phyloP scores from a whole-genome alignment of 2,329 filamentous ascomycete genomes.

The Cordyceps fumosorosea region DNA sequence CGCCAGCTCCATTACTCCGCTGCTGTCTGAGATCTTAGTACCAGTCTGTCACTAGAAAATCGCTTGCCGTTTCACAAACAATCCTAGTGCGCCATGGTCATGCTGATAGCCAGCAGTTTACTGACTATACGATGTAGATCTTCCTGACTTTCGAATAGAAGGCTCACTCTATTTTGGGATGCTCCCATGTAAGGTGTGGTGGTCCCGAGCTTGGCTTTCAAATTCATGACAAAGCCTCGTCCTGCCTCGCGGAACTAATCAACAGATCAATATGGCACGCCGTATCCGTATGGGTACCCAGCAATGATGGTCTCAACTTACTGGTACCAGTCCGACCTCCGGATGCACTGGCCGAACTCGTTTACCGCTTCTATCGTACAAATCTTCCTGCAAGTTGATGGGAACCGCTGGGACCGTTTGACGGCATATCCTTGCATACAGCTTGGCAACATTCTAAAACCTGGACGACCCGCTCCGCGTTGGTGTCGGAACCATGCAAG shows the following conservation, averaged over 20 bases:
- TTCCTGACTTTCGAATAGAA: background rate
- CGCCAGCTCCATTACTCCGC: background rate
- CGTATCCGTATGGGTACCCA: too few relatives aligned
- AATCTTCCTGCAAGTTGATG: too few relatives aligned
- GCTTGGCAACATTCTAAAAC: background rate
- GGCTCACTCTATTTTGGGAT: too few relatives aligned
- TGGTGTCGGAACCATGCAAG: background rate
- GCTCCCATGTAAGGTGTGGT: too few relatives aligned
- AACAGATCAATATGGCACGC: too few relatives aligned
- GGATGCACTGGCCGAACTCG: too few relatives aligned
- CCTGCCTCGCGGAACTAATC: too few relatives aligned
- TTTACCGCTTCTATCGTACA: too few relatives aligned
- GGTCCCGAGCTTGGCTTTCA: too few relatives aligned
- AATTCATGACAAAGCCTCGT: too few relatives aligned
- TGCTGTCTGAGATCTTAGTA: background rate
- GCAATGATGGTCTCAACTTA: too few relatives aligned
- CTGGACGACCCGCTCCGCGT: background rate
- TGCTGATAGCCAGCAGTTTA: background rate
- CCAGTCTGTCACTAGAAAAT: background rate
- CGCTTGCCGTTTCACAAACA: background rate
- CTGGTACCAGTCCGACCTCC: too few relatives aligned
- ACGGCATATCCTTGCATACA: background rate
- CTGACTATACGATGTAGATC: background rate
- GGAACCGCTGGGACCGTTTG: background rate
- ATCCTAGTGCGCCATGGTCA: background rate